These are phyloP conservation scores for Halenospora varia DNA, from an alignment of 495 filamentous ascomycete species.

Conservation along the genomic window DNA sequence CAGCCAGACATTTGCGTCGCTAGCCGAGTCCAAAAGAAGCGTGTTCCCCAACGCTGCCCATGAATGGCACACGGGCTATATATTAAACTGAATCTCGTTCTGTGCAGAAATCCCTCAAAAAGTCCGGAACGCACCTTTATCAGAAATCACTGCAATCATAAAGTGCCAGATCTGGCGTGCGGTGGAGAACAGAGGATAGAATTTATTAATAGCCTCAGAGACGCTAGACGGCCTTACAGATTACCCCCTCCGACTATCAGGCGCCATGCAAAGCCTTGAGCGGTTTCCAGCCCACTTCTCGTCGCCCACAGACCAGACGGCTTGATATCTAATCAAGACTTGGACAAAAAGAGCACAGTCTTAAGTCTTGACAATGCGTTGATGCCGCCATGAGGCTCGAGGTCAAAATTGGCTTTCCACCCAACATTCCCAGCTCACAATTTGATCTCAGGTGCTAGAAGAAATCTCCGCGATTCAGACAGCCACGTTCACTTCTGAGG, in stretches of 20 bases:
- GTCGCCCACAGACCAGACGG: not conserved
- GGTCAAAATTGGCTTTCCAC: not conserved
- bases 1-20: not conserved
- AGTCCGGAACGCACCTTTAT: not conserved
- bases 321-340: not conserved
- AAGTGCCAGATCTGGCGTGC: too few species aligned
- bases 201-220: not conserved
- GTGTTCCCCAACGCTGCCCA: not conserved
- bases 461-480: not conserved
- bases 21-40: not conserved
- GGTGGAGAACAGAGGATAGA: too few species aligned
- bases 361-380: not conserved
- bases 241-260: constrained; percentile 2
- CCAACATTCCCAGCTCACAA: not conserved
- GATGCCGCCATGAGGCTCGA: too few species aligned
- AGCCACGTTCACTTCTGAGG: not conserved
- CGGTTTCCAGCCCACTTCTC: constrained; percentile 5
- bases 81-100: not conserved
- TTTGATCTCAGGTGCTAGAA: not conserved
- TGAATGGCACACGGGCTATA: not conserved
- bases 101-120: not conserved
- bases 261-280: not conserved
- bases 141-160: not conserved
- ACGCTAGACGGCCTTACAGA: not conserved
- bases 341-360: not conserved